Evolutionary conservation across 768 basidiomycete genomes (phyloP).

Genomic region (Austroboletus eburneus): DNA sequence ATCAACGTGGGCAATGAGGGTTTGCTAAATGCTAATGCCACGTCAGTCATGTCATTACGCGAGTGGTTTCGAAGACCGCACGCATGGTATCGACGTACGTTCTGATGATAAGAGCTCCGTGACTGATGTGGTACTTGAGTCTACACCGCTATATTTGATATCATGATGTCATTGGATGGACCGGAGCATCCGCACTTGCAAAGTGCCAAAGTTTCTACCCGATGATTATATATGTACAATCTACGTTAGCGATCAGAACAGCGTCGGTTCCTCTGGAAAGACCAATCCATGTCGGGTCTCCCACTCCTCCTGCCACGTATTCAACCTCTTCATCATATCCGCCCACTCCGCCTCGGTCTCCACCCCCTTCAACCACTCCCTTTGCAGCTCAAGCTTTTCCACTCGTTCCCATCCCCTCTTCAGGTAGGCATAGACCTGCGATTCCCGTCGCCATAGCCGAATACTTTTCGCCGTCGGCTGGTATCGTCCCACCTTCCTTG

Average conservation of each 20-base stretch:
- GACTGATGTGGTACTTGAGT: too few species aligned
- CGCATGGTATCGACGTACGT: too few species aligned
- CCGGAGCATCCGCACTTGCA: too few species aligned
- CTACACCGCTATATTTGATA: too few species aligned
- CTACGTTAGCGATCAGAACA: constrained; percentile 7
- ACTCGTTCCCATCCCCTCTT: constrained; percentile 44
- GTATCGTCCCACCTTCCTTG: constrained; percentile 32
- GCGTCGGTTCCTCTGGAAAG: constrained; percentile 4
- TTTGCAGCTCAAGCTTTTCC: constrained; percentile 36
- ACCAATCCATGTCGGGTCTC: constrained; percentile 30
- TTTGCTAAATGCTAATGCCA: too few species aligned
- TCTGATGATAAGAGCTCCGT: too few species aligned
- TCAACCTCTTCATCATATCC: constrained; percentile 43
- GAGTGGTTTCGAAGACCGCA: too few species aligned
- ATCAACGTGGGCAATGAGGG: too few species aligned
- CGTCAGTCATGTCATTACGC: too few species aligned
- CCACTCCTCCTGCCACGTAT: constrained; percentile 51
- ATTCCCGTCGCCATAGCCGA: constrained; percentile 45
- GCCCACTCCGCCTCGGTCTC: constrained; percentile 51
- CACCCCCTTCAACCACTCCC: constrained; percentile 47
- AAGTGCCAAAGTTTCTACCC: too few species aligned
- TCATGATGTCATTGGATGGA: too few species aligned
- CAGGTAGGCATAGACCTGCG: constrained; percentile 30
- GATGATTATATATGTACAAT: too few species aligned
- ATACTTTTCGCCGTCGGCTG: constrained; percentile 44